Evolutionary conservation across 176 grass and related monocot genomes (phyloP), one percentile per base, ranked within the genome.

Genomic region (Aegilops bicornis): DNA sequence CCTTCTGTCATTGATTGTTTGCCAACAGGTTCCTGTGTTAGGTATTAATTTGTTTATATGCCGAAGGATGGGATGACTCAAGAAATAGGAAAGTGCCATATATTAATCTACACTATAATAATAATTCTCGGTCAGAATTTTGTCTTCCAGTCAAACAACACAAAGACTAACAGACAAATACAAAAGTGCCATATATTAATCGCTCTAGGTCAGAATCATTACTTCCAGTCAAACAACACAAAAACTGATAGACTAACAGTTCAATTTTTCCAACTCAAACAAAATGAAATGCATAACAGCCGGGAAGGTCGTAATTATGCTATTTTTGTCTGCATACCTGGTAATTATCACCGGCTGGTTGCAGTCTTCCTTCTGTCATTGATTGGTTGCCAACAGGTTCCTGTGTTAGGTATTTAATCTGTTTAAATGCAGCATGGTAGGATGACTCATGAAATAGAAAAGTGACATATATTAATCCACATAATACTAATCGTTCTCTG

Each of bases 41-140:
- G 72, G 14, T 29, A 75, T 75, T 73, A 73, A 73, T 13, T 75
- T 75, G 23, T 75, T 29, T 48, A 75, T 48, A 75, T 29, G n/a
- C 71, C 7, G 23, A 74, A 74, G 42, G 71, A 25, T 25, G 13
- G n/a, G 71, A 74, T 27, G 71, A 27, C 71, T 45, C 71, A 29
- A 4, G 72, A 48, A 75, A 75, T 43, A 75, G 40, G 29, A 48
- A 27, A 48, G 25, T 75, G 42, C 14, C n/a, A 48, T 75, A 48
- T 24, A 45, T 47, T 47, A 16, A 74, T 25, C 39, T 74, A 74
- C 12, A 74, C n/a, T 12, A 73, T 16, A 45, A 12, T 47, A 74
- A 74, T 74, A 12, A 47, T 50, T 75, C 72, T 30, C 14, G 1
- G 42, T 50, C 42, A 75, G 43, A 29, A 75, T 31, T 52, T 8